Conservation (phyloP, 441 rosid genomes). For the Gossypium gossypioides region DNA sequence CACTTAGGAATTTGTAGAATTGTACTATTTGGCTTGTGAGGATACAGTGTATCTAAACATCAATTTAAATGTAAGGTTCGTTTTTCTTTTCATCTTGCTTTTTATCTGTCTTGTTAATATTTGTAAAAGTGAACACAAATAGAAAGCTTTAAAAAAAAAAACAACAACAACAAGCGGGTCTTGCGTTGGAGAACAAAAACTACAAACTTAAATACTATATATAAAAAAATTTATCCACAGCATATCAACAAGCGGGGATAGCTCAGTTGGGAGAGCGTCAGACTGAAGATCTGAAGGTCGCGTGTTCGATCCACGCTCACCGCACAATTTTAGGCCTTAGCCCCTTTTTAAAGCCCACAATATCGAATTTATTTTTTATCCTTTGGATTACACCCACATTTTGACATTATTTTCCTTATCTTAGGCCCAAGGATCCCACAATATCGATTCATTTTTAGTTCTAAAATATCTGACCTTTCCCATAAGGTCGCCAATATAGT, state of each 20-base stretch:
- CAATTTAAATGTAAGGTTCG: not conserved
- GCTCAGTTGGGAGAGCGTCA: constrained; percentile 97
- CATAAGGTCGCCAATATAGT: too few relatives aligned
- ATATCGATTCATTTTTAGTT: too few relatives aligned
- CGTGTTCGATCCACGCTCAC: constrained; percentile 84
- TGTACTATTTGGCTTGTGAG: not conserved
- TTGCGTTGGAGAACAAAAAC: too few relatives aligned
- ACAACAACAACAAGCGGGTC: too few relatives aligned
- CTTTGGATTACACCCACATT: too few relatives aligned
- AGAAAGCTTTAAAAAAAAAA: not conserved
- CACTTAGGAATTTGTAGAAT: not conserved
- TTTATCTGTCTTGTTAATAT: not conserved
- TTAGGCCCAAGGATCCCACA: too few relatives aligned
- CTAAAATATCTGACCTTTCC: too few relatives aligned
- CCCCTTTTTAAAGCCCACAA: too few relatives aligned
- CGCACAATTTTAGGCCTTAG: constrained; percentile 15
- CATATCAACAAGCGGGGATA: constrained; percentile 30
- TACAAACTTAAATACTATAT: too few relatives aligned
- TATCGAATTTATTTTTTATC: too few relatives aligned
- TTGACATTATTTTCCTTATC: too few relatives aligned
- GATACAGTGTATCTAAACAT: not conserved
- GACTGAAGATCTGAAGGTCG: constrained; percentile 77
- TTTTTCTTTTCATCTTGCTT: not conserved
- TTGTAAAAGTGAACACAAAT: not conserved
- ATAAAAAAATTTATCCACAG: accelerated